Percentiles rank a stretch among this genome's conserved stretches.
phyloP scores from a whole-genome alignment of 2,329 filamentous ascomycete genomes.

The Immersiporthe knoxdaviesiana region DNA sequence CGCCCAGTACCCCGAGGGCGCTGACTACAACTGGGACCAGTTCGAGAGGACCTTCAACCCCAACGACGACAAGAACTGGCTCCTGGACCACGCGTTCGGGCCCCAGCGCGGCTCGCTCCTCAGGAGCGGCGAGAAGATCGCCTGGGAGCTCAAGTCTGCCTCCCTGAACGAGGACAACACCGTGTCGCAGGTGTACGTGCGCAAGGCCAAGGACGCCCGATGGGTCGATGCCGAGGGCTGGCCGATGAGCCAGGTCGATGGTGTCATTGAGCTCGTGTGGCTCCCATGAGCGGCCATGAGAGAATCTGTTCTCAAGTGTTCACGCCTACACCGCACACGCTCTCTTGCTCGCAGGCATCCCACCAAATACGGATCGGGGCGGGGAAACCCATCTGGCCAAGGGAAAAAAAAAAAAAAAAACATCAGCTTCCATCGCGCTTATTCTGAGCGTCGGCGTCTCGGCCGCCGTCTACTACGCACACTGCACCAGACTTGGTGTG shows the following conservation, averaged over 20 bases:
- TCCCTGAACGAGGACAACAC: constrained; percentile 51
- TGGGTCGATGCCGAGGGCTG: constrained; percentile 53
- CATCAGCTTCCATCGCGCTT: not conserved
- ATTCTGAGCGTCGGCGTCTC: not conserved
- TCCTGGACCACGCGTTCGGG: constrained; percentile 38
- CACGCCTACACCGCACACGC: not conserved
- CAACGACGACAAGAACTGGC: constrained; percentile 39
- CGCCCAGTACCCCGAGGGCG: constrained; percentile 57
- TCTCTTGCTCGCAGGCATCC: not conserved
- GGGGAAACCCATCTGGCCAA: not conserved
- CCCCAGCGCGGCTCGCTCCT: constrained; percentile 37
- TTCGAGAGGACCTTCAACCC: constrained; percentile 40
- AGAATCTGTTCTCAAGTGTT: not conserved
- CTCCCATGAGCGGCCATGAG: constrained; percentile 40
- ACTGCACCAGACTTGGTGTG: not conserved
- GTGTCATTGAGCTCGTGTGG: constrained; percentile 62
- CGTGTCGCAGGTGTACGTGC: constrained; percentile 57
- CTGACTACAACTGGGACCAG: constrained; percentile 43
- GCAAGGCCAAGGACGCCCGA: constrained; percentile 55
- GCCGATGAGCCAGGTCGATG: constrained; percentile 57
- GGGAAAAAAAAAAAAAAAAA: too few species aligned
- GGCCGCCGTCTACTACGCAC: not conserved
- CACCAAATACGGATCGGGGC: not conserved
- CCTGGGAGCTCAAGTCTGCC: constrained; percentile 55
- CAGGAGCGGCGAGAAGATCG: constrained; percentile 39